phyloP scores from a whole-genome alignment of 169 alveolate genomes.

The Plasmodium cynomolgi region DNA sequence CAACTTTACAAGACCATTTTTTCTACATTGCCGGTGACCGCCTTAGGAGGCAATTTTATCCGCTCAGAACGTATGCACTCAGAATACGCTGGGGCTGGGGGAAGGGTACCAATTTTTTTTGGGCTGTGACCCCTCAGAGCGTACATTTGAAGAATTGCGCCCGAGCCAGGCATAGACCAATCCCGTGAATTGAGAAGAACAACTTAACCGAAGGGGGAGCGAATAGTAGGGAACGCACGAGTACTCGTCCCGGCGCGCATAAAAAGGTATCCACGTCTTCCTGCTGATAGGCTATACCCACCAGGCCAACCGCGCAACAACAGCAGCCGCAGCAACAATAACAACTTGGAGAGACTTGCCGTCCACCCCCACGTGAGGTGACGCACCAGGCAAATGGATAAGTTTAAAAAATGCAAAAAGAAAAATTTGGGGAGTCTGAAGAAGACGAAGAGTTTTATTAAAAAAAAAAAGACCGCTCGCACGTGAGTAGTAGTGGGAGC shows the following conservation, averaged over 20 bases:
- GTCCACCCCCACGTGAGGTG: neutral
- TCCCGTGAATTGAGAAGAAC: neutral
- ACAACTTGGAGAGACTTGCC: neutral
- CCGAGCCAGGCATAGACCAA: neutral
- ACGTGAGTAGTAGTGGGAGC: neutral
- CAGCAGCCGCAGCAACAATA: neutral
- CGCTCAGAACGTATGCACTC: neutral
- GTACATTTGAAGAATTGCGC: neutral
- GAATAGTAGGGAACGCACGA: neutral
- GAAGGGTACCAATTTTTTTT: neutral
- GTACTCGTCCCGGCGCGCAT: neutral
- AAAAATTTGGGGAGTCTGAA: constrained; percentile 20
- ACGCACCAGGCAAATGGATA: constrained; percentile 34
- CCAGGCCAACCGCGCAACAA: neutral
- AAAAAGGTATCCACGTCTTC: neutral
- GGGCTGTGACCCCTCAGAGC: neutral
- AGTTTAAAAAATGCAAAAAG: constrained; percentile 51
- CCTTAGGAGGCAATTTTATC: neutral
- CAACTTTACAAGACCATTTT: neutral
- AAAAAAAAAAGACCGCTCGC: neutral
- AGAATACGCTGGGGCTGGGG: neutral
- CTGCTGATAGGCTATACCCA: neutral
- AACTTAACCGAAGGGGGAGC: neutral
- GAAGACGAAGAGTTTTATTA: constrained; percentile 14
- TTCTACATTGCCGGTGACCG: neutral